Evolutionary conservation across 75 land plant genomes (phyloP), one percentile per base, ranked within the genome.

Genomic region (Selaginella moellendorffii): DNA sequence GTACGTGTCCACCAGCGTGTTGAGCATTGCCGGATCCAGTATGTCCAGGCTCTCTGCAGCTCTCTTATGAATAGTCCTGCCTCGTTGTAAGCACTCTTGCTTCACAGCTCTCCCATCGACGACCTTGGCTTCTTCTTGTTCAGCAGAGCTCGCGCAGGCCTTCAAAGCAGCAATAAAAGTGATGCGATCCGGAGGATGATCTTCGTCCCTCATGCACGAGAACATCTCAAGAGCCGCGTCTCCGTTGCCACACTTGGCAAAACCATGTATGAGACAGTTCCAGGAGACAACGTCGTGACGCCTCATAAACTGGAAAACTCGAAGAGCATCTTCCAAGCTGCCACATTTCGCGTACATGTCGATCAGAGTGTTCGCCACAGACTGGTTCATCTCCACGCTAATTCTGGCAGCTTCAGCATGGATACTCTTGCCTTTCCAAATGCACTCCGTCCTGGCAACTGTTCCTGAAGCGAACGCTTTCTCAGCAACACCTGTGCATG

Each of bases 331-430:
- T 30, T 68, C 52, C 27, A 62, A 0, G 26, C 14, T 21, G 27
- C 65, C 70, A 63, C 70, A 63, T 30, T 63, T 68, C 18, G 18
- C 36, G 26, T 68, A 68, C 70, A 68, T 68, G 30, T 68, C 68
- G 2, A 68, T 63, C 27, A 68, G 36, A 8, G 2, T 31, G 54
- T 64, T 64, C 60, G 19, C 60, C 12, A 21, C 10, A 58, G 60
- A 10, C 2, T 31, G 51, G 18, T 46, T 18, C 51, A 46, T 46
- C 14, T 46, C 51, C 10, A 10, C 18, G 10, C 51, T 18, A 46
- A 46, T 46, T 18, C 18, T 46, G 14, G 18, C 10, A 46, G 18
- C 51, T 46, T 10, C 18, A 18, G 51, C 51, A 46, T 46, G 51
- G 51, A 18, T 18, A 10, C 51, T 10, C 18, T 46, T 46, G 18